A percentile compares a stretch with the other conserved stretches of the same genome.
Evolutionary conservation across 2,329 filamentous ascomycete genomes (phyloP).

Genomic region (Beauveria sp.): DNA sequence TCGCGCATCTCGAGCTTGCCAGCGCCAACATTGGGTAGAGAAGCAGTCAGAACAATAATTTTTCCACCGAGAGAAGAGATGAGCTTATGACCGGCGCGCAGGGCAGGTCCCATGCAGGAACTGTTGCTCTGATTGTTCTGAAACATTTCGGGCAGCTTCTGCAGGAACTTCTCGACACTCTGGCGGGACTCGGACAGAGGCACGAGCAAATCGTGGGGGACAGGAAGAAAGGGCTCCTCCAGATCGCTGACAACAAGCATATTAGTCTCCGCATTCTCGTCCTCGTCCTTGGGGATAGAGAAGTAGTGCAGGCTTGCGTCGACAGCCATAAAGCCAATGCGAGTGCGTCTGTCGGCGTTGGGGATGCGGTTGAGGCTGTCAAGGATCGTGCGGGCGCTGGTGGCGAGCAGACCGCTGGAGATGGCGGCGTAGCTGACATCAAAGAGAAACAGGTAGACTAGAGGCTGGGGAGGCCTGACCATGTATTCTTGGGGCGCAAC

Average conservation of each 20-base stretch:
- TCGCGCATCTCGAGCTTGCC: conserved; percentile 90
- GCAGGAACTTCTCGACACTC: conserved; percentile 86
- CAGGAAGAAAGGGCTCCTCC: conserved; percentile 92
- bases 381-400: conserved; percentile 84
- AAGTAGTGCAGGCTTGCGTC: conserved; percentile 96
- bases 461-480: conserved; percentile 90
- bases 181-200: conserved; percentile 81
- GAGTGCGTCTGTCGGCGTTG: conserved; percentile 89
- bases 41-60: conserved; percentile 83
- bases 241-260: conserved; percentile 94
- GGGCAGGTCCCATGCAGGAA: conserved; percentile 91
- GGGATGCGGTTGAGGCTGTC: conserved; percentile 95
- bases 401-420: conserved; percentile 84
- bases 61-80: conserved; percentile 93
- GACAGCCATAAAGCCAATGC: conserved; percentile 90
- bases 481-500: conserved; percentile 98
- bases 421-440: conserved; percentile 90
- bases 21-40: conserved; percentile 80
- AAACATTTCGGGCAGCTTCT: conserved; percentile 93
- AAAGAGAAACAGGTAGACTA: conserved; percentile 92
- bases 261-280: conserved; percentile 74
- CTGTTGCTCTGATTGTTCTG: conserved; percentile 82
- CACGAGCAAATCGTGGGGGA: conserved; percentile 84
- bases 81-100: conserved; percentile 89
- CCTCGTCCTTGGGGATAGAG: conserved; percentile 79